Conservation (phyloP, 345 rosid genomes). For the Physaria fendleri region DNA sequence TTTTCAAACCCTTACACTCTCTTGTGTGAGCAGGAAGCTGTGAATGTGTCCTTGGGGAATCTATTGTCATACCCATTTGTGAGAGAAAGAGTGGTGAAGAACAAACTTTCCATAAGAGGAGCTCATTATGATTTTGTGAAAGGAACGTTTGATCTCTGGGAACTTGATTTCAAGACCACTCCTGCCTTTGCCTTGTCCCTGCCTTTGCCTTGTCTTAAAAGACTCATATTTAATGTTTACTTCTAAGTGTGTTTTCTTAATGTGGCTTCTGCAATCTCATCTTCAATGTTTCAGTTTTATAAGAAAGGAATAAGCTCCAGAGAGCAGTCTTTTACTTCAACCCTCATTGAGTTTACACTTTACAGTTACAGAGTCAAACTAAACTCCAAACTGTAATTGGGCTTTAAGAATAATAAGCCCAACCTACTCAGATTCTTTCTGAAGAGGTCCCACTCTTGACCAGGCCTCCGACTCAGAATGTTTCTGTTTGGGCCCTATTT, state of each 20-base stretch:
- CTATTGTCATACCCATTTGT: constrained; percentile 72
- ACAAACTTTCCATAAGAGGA: constrained; percentile 47
- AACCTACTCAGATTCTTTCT: too few species aligned
- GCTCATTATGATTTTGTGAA: constrained; percentile 72
- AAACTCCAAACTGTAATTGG: too few species aligned
- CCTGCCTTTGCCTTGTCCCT: constrained; percentile 34
- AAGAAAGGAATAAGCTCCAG: constrained; percentile 16
- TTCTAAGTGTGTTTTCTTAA: background rate
- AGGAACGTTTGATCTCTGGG: constrained; percentile 71
- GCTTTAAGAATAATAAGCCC: too few species aligned
- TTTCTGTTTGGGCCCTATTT: too few species aligned
- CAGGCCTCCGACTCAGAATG: too few species aligned
- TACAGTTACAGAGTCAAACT: too few species aligned
- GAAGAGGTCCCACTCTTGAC: too few species aligned
- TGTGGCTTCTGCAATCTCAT: background rate
- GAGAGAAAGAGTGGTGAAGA: constrained; percentile 56
- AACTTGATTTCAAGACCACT: constrained; percentile 48
- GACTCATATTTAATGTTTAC: background rate
- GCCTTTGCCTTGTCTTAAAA: constrained; percentile 27
- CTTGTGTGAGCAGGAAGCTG: constrained; percentile 47
- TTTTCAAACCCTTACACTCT: too few species aligned
- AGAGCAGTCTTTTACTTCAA: constrained; percentile 5
- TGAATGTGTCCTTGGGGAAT: constrained; percentile 73
- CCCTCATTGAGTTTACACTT: constrained; percentile 10
- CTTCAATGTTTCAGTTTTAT: background rate